phyloP scores from a whole-genome alignment of 106 monocot species.

The Dendrobium nobile region DNA sequence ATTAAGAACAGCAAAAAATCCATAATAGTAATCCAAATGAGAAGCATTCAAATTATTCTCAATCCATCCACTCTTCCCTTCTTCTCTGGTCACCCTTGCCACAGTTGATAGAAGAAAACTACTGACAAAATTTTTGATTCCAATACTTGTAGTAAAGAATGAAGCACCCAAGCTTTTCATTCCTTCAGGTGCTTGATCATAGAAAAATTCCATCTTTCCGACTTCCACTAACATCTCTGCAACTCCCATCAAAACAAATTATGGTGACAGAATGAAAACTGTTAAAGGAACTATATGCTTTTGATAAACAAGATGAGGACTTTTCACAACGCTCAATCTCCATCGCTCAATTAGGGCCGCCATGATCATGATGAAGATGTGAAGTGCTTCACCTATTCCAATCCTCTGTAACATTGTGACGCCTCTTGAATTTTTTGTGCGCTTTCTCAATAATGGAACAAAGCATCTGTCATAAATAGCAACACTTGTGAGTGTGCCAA shows the following conservation, averaged over 20 bases:
- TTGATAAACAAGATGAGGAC: not conserved
- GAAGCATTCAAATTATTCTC: conserved; percentile 32
- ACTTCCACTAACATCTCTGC: conserved; percentile 22
- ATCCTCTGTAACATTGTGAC: conserved; percentile 21
- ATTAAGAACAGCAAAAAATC: conserved; percentile 23
- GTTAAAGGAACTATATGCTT: conserved; percentile 15
- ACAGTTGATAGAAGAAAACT: conserved; percentile 36
- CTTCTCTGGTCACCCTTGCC: conserved; percentile 7
- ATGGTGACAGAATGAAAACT: conserved; percentile 13
- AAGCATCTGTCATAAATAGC: conserved; percentile 15
- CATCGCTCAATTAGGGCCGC: conserved; percentile 14
- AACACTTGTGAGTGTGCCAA: conserved; percentile 11
- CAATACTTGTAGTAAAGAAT: conserved; percentile 29
- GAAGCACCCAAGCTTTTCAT: conserved; percentile 62
- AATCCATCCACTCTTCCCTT: conserved; percentile 28
- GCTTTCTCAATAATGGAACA: not conserved
- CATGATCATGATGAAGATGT: conserved; percentile 18
- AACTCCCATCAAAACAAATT: conserved; percentile 20
- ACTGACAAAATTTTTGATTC: conserved; percentile 41
- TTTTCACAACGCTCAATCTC: not conserved
- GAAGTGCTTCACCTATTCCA: conserved; percentile 14
- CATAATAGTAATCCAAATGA: conserved; percentile 38
- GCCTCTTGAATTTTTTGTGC: conserved; percentile 17
- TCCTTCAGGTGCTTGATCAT: conserved; percentile 52
- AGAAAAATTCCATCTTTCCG: conserved; percentile 41